Evolutionary conservation across 164 flowering plant genomes (phyloP).

Genomic region (Nymphaea colorata): DNA sequence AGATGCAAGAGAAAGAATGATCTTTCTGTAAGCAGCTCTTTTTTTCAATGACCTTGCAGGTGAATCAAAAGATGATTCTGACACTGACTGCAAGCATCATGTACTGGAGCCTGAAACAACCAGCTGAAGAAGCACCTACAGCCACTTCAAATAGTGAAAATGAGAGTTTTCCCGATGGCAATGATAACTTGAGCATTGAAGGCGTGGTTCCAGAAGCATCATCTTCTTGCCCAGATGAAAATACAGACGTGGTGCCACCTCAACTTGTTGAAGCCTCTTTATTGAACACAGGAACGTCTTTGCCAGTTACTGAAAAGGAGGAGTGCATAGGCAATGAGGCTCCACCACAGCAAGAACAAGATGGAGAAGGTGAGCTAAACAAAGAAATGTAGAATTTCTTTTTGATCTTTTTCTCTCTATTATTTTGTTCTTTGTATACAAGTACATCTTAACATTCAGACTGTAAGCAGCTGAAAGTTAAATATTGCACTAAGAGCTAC

Average conservation of each 20-base stretch:
- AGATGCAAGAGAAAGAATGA: too few relatives aligned
- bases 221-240: constrained; percentile 8
- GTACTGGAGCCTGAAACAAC: constrained; percentile 86
- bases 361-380: constrained; percentile 15
- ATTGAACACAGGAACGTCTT: constrained; percentile 11
- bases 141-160: constrained; percentile 56
- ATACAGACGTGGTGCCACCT: background rate
- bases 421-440: too few relatives aligned
- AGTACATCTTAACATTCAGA: too few relatives aligned
- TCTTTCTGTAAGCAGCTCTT: background rate
- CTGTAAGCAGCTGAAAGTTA: too few relatives aligned
- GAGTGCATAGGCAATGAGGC: background rate
- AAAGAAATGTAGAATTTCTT: too few relatives aligned
- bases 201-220: constrained; percentile 64
- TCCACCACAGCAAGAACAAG: constrained; percentile 10
- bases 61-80: constrained; percentile 89
- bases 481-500: too few relatives aligned
- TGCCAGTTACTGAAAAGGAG: background rate
- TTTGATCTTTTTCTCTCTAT: too few relatives aligned
- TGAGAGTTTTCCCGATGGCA: constrained; percentile 44
- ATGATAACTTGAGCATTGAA: constrained; percentile 55
- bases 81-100: constrained; percentile 78
- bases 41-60: constrained; percentile 32
- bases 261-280: background rate
- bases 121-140: constrained; percentile 39